A percentile compares a stretch with the other conserved stretches of the same genome.
phyloP scores from a whole-genome alignment of 192 early-diverging fungal species.

The Podila epicladia region DNA sequence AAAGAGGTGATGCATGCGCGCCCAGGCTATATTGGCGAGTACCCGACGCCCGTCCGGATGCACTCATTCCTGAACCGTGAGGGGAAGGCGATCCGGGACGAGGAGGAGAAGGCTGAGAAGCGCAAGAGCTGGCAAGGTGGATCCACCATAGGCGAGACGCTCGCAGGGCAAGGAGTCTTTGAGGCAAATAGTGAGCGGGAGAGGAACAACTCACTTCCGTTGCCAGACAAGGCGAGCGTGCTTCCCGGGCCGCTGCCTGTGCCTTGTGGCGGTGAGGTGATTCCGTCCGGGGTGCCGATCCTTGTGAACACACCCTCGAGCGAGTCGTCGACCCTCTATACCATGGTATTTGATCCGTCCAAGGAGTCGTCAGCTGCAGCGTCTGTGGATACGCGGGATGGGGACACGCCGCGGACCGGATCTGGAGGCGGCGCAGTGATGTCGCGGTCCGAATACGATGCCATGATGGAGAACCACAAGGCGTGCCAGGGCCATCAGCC shows the following conservation, averaged over 20 bases:
- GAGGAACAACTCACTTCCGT: slow-evolving; percentile 14
- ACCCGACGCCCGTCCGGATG: slow-evolving; percentile 33
- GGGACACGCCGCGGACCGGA: background rate
- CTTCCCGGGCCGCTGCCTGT: slow-evolving; percentile 5
- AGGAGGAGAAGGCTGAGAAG: background rate
- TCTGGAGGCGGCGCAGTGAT: background rate
- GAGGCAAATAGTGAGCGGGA: background rate
- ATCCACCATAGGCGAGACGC: background rate
- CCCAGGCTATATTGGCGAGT: slow-evolving; percentile 33
- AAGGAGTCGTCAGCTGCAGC: background rate
- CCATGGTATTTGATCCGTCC: background rate
- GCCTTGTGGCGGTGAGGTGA: background rate
- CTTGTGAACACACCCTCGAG: background rate
- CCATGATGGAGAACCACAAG: background rate
- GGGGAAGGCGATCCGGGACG: slow-evolving; percentile 5
- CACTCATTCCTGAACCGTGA: slow-evolving; percentile 23
- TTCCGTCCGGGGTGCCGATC: background rate
- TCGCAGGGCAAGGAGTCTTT: background rate
- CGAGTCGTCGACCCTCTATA: background rate
- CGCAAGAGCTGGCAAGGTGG: background rate
- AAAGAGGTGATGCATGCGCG: slow-evolving; percentile 21
- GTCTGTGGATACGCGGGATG: background rate
- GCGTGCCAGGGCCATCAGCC: background rate
- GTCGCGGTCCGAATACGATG: slow-evolving; percentile 10
- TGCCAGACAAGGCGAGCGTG: background rate